Base-by-base conservation (phyloP, 768 basidiomycete species). In the Rhizopogon vulgaris region DNA sequence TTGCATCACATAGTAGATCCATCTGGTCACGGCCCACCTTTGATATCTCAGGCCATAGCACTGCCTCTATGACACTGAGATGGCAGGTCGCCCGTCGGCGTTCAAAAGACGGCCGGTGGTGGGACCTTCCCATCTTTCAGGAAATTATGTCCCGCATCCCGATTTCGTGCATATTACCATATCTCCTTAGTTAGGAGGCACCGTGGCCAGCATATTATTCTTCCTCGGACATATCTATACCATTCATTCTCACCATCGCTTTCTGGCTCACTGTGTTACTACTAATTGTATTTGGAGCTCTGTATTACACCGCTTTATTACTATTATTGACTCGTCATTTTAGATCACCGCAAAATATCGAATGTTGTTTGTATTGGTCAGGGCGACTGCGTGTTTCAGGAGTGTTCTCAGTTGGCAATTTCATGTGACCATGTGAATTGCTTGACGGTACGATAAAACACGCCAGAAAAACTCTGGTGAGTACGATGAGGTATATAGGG, bases 1-100 rank as follows among this genome's bases (percentile, higher is more conserved):
- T 69, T 77, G 18, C 84, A 85, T 65, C 82, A 84, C 63, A 78
- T 84, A 74, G 79, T 83, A 68, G 72, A 83, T 63, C 66, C 63
- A 72, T 80, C 58, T 65, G 78, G 71, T 49, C 68, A 72, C 61
- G 75, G 71, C 54, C 69, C 76, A 46, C 72, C 79, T 41, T 58
- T 84, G 58, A 82, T 82, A 59, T 65, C 79, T 45, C 77, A 78
- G 55, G 78, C 74, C 58, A 76, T 83, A 72, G 63, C 77, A 55
- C 67, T 83, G 60, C 75, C 77, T 62, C 73, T 77, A 72, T 82
- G 71, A 71, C 56, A 49, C 46, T 56, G 47, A 55, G 41, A 53
- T 57, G 49, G 54, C 54, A 56, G 57, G 58, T 32, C 58, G 49
- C 54, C n/a, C 48, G 2, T 56, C 60, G 68, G 64, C 52, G 43